phyloP scores from a whole-genome alignment of 2,329 filamentous ascomycete genomes.

The Gnomoniopsis sp. region DNA sequence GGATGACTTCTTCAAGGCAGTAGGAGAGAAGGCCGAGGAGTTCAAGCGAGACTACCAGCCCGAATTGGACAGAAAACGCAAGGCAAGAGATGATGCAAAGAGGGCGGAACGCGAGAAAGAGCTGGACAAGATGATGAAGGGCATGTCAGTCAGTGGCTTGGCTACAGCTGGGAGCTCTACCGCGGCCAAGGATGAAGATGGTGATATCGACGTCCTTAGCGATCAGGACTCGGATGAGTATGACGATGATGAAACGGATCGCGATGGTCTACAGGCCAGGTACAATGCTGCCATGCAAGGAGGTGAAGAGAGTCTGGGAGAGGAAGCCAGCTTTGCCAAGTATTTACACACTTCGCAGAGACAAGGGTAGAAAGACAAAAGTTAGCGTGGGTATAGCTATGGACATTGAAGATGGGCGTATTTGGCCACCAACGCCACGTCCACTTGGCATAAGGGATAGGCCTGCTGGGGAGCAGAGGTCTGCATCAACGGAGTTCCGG shows the following conservation, averaged over 20 bases:
- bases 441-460: conserved; percentile 19
- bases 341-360: conserved; percentile 46
- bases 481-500: conserved; percentile 26
- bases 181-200: conserved; percentile 22
- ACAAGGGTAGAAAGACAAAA: background rate
- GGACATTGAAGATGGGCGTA: background rate
- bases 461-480: background rate
- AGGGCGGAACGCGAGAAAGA: conserved; percentile 71
- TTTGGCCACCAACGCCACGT: conserved; percentile 18
- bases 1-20: conserved; percentile 89
- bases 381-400: background rate
- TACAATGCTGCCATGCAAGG: conserved; percentile 67
- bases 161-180: conserved; percentile 20
- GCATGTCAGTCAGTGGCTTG: conserved; percentile 60
- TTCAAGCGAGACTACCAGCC: conserved; percentile 90
- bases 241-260: conserved; percentile 57
- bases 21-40: conserved; percentile 81
- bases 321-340: conserved; percentile 61
- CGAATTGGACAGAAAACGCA: conserved; percentile 75
- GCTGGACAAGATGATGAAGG: conserved; percentile 89
- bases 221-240: conserved; percentile 53
- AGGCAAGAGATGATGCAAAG: conserved; percentile 74
- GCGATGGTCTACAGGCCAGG: conserved; percentile 66
- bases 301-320: conserved; percentile 47
- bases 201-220: conserved; percentile 42